Base-by-base conservation (phyloP, 2,329 filamentous ascomycete genomes). In the Microsporum ferrugineum region DNA sequence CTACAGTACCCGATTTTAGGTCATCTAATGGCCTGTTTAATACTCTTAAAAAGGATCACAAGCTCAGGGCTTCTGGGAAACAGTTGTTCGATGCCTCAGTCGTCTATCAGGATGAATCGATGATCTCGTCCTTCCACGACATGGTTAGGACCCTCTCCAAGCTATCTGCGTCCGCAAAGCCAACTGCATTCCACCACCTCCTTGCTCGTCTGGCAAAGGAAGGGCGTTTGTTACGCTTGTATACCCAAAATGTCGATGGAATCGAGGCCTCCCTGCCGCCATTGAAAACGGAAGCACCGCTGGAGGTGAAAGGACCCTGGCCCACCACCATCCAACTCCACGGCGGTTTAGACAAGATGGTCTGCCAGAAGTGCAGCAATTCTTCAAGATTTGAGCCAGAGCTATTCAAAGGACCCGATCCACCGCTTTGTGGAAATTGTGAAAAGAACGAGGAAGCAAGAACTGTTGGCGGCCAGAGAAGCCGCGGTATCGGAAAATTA, bases 41-140 rank as follows among this genome's bases (percentile, higher is more conserved):
- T 62, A 88, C 88, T 17, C 80, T 96, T 31, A 88, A 89, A 66
- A 87, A 84, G 64, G 87, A 96, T 71, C 89, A 96, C 75, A 95
- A 94, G 67, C 80, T 96, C 64, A 96, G 95, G 72, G 84, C 88
- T 27, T 96, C 94, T 0, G 94, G 94, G 59, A 96, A 97, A 75
- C 87, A 96, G 66, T 82, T 99, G 0, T 99, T 99, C 71, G 94
- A 99, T 76, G 94, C 94, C 59, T 95, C 92, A 5, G 94, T 99
- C 60, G 57, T 59, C n/a, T 99, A 99, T 78, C 91, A 90, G 73
- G 89, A 96, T 77, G 87, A 95, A 72, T 82, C 83, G 27, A 89
- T 91, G 10, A 97, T 92, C 0, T 86, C 88, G 29, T 89, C 88
- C 8, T 99, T 99, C 73, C 94, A 99, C 74, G 86, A 88, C 71